phyloP scores from a whole-genome alignment of 176 grass and related monocot genomes.

The Zoysia pacifica region DNA sequence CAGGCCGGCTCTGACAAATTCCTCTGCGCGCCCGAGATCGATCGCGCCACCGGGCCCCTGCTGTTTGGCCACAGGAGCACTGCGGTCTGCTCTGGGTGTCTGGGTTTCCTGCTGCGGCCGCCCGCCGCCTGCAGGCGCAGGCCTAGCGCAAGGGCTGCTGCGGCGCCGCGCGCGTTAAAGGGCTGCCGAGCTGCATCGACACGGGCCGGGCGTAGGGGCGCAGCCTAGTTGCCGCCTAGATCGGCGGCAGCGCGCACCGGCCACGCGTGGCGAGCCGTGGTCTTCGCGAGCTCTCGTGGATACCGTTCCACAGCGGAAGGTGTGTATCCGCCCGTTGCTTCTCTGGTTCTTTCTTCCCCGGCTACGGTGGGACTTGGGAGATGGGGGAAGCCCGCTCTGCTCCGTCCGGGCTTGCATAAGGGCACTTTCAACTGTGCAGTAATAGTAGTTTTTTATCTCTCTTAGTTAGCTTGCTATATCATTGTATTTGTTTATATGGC shows the following conservation, averaged over 20 bases:
- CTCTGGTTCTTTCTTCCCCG: not conserved
- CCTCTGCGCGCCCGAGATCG: slow-evolving; percentile 28
- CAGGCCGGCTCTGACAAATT: slow-evolving; percentile 52
- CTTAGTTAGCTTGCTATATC: too few species aligned
- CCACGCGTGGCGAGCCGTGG: not conserved
- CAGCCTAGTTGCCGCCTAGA: slow-evolving; percentile 17
- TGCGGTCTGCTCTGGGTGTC: not conserved
- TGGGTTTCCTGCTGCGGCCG: slow-evolving; percentile 13
- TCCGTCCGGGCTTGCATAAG: too few species aligned
- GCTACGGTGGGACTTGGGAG: too few species aligned
- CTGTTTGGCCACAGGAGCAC: slow-evolving; percentile 2
- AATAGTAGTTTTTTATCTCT: too few species aligned
- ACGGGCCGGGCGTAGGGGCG: not conserved
- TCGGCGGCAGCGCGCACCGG: slow-evolving; percentile 7
- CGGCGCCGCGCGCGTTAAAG: slow-evolving; percentile 28
- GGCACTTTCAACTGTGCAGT: too few species aligned
- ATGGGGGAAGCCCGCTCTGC: too few species aligned
- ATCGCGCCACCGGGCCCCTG: slow-evolving; percentile 28
- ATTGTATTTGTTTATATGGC: too few species aligned
- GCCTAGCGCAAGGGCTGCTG: not conserved
- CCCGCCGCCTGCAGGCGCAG: slow-evolving; percentile 36
- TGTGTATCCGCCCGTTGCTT: too few species aligned
- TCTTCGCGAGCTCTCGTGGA: not conserved
- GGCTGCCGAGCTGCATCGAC: slow-evolving; percentile 18
- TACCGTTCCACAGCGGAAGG: too few species aligned